phyloP scores from a whole-genome alignment of 2,329 filamentous ascomycete genomes.

The Canariomyces notabilis region DNA sequence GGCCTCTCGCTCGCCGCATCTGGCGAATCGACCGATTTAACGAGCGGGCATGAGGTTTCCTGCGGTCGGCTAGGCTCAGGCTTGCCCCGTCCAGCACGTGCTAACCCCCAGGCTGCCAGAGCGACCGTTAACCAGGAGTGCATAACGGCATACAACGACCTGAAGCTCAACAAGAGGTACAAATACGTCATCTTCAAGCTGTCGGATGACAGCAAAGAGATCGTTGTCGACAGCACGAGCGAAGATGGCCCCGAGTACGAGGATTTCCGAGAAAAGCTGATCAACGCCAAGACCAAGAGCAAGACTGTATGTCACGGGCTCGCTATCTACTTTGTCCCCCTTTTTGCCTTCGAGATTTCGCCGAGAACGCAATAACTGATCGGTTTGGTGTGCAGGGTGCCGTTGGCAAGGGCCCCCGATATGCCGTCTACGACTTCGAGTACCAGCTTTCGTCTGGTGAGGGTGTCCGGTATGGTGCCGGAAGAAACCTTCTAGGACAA shows the following conservation, averaged over 20 bases:
- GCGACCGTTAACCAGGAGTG: constrained; percentile 68
- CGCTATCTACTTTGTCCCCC: background rate
- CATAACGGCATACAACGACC: constrained; percentile 68
- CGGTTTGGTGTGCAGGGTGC: constrained; percentile 41
- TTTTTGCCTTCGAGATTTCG: background rate
- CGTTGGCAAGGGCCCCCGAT: constrained; percentile 64
- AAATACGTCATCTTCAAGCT: constrained; percentile 90
- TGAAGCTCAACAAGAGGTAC: constrained; percentile 75
- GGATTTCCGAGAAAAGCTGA: constrained; percentile 68
- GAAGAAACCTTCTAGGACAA: background rate
- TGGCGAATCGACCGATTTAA: background rate
- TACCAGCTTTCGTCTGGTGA: constrained; percentile 68
- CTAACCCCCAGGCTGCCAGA: constrained; percentile 40
- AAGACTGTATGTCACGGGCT: constrained; percentile 50
- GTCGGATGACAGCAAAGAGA: constrained; percentile 75
- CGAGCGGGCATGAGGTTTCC: background rate
- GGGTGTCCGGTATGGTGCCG: constrained; percentile 57
- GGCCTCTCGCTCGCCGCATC: background rate
- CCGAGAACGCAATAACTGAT: constrained; percentile 1
- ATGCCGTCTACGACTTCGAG: constrained; percentile 81
- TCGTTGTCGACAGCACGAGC: constrained; percentile 72
- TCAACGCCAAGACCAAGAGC: constrained; percentile 68
- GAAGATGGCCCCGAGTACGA: constrained; percentile 60
- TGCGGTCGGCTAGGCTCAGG: background rate
- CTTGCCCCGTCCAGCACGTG: background rate